phyloP scores from a whole-genome alignment of 495 filamentous ascomycete genomes.

The Emericellopsis terricola region DNA sequence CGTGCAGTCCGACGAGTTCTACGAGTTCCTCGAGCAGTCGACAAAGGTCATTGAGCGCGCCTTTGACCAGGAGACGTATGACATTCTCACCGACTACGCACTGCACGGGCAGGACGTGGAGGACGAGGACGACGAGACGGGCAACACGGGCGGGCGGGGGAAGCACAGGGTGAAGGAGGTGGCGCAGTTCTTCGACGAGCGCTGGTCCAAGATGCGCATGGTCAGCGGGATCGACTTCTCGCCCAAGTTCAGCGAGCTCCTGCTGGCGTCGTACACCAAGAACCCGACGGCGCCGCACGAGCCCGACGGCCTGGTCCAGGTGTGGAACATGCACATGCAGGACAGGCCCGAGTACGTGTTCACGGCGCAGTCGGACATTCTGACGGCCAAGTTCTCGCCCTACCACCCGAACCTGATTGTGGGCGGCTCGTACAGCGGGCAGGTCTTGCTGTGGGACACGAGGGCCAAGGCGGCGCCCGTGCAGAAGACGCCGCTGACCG shows the following conservation, averaged over 20 bases:
- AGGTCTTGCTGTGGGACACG: conserved; percentile 97
- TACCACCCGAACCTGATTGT: conserved; percentile 94
- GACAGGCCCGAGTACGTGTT: conserved; percentile 91
- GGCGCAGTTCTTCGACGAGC: conserved; percentile 81
- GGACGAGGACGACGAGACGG: conserved; percentile 69
- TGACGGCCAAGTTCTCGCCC: conserved; percentile 89
- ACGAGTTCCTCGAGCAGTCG: conserved; percentile 87
- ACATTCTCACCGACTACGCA: conserved; percentile 88
- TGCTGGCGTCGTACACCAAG: conserved; percentile 90
- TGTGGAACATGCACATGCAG: conserved; percentile 93
- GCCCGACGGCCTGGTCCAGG: conserved; percentile 81
- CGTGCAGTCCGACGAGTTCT: conserved; percentile 79
- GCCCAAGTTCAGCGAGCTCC: conserved; percentile 82
- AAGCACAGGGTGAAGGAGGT: conserved; percentile 70
- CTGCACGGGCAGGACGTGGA: conserved; percentile 53
- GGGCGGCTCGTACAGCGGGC: conserved; percentile 86
- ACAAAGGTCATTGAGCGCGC: conserved; percentile 95
- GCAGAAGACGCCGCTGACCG: conserved; percentile 88
- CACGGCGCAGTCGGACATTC: conserved; percentile 87
- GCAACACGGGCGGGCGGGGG: conserved; percentile 50
- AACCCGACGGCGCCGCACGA: conserved; percentile 90
- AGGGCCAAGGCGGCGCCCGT: conserved; percentile 73
- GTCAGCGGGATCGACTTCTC: conserved; percentile 86
- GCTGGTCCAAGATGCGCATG: conserved; percentile 96
- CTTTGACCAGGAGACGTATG: conserved; percentile 69